These are phyloP conservation scores for Gentiana straminea DNA, from an alignment of 257 asterid genomes.

Conservation along the genomic window DNA sequence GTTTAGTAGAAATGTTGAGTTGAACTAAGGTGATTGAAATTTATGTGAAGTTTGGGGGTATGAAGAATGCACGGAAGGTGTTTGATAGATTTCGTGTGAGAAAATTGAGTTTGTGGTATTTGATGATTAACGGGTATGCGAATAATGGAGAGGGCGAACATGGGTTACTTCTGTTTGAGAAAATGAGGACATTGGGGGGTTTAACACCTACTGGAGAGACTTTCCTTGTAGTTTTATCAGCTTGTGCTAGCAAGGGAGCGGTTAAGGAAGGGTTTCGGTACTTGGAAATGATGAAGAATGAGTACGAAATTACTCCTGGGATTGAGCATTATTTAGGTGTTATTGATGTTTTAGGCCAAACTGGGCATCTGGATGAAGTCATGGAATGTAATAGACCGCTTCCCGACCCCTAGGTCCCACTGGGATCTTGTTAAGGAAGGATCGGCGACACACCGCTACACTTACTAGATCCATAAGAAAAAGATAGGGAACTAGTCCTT, in stretches of 20 bases:
- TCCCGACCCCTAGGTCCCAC: too few species aligned
- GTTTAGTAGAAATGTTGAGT: conserved; percentile 18
- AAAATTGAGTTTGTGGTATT: conserved; percentile 18
- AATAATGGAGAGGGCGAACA: conserved; percentile 26
- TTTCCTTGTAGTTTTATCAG: conserved; percentile 22
- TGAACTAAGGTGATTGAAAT: conserved; percentile 24
- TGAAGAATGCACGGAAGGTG: conserved; percentile 25
- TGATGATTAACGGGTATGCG: conserved; percentile 30
- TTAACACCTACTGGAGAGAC: conserved; percentile 25
- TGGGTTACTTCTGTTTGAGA: conserved; percentile 30
- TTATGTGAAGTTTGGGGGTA: conserved; percentile 19
- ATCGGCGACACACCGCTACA: neutral
- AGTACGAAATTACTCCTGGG: conserved; percentile 16
- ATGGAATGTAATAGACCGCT: too few species aligned
- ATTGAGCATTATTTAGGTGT: conserved; percentile 26
- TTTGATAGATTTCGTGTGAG: conserved; percentile 23
- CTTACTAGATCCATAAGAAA: too few species aligned
- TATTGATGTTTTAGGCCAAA: conserved; percentile 21
- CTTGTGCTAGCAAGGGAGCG: conserved; percentile 28
- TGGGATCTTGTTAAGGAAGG: too few species aligned
- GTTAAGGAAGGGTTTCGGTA: conserved; percentile 21
- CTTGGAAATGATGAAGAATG: conserved; percentile 28
- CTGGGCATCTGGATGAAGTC: conserved; percentile 33
- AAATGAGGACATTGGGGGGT: conserved; percentile 20
- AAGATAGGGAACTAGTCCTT: too few species aligned